A percentile compares a stretch with the other conserved stretches of the same genome.
phyloP scores from a whole-genome alignment of 202 grass and related monocot genomes.

The Musa balbisiana region DNA sequence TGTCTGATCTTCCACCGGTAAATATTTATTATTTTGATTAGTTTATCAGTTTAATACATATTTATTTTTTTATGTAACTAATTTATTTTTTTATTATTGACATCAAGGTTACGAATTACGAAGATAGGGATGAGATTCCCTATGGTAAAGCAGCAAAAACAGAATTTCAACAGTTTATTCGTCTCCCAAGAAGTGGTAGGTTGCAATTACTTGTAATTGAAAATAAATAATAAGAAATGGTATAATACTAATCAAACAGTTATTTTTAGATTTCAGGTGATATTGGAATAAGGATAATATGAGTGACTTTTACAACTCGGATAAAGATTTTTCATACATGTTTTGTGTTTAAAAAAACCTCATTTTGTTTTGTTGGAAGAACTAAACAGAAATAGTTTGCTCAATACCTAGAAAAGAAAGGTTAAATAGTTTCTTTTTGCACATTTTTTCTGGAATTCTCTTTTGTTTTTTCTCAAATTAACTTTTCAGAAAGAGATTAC shows the following conservation, averaged over 20 bases:
- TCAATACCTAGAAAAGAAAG: not conserved
- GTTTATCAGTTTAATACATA: not conserved
- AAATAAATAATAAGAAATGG: not conserved
- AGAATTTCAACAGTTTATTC: conserved; percentile 73
- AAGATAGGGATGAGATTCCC: conserved; percentile 45
- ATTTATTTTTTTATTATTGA: not conserved
- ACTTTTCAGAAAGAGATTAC: too few relatives aligned
- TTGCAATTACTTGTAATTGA: not conserved
- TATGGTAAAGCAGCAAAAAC: conserved; percentile 33
- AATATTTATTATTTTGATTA: not conserved
- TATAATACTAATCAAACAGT: not conserved
- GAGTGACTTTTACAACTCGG: not conserved
- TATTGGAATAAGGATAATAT: not conserved
- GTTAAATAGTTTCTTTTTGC: too few relatives aligned
- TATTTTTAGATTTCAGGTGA: not conserved
- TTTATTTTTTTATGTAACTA: too few relatives aligned
- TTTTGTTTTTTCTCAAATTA: too few relatives aligned
- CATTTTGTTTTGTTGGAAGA: not conserved
- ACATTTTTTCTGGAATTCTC: too few relatives aligned
- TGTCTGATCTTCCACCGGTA: conserved; percentile 76
- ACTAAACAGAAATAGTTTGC: not conserved
- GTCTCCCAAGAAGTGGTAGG: conserved; percentile 47
- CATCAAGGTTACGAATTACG: conserved; percentile 58
- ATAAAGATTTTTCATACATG: not conserved
- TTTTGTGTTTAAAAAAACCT: too few relatives aligned